These are phyloP conservation scores for Lactifluus echinatus DNA, from an alignment of 768 basidiomycete species.

Conservation along the genomic window DNA sequence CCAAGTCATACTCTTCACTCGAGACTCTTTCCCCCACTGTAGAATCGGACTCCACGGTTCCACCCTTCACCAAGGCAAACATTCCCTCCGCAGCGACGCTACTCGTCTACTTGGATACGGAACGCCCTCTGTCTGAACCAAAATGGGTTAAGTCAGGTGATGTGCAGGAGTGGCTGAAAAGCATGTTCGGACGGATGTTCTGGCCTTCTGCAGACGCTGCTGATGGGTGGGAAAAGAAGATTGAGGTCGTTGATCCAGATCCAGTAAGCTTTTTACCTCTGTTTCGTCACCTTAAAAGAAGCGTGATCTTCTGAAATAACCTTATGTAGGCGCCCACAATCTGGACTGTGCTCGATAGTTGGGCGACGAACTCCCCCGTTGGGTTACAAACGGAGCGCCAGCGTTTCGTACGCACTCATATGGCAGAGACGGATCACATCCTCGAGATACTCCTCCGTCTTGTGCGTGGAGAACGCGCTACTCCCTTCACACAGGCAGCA, in stretches of 20 bases:
- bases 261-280: conserved; percentile 49
- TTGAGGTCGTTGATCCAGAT: conserved; percentile 88
- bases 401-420: conserved; percentile 82
- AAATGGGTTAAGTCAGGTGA: conserved; percentile 96
- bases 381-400: conserved; percentile 71
- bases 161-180: conserved; percentile 87
- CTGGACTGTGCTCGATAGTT: conserved; percentile 81
- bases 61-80: conserved; percentile 53
- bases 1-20: conserved; percentile 61
- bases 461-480: conserved; percentile 81
- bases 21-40: conserved; percentile 37
- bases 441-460: conserved; percentile 89
- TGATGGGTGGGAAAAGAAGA: conserved; percentile 94
- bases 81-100: conserved; percentile 55
- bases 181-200: conserved; percentile 82
- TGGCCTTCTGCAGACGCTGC: conserved; percentile 77
- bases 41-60: conserved; percentile 55
- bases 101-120: conserved; percentile 73
- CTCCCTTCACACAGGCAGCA: conserved; percentile 54
- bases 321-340: conserved; percentile 75
- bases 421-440: conserved; percentile 79
- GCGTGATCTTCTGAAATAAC: conserved; percentile 6
- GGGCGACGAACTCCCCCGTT: conserved; percentile 78
- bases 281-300: background rate
- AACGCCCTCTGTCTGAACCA: conserved; percentile 85